Evolutionary conservation across 345 rosid species (phyloP).

Genomic region (Salix dunnii): DNA sequence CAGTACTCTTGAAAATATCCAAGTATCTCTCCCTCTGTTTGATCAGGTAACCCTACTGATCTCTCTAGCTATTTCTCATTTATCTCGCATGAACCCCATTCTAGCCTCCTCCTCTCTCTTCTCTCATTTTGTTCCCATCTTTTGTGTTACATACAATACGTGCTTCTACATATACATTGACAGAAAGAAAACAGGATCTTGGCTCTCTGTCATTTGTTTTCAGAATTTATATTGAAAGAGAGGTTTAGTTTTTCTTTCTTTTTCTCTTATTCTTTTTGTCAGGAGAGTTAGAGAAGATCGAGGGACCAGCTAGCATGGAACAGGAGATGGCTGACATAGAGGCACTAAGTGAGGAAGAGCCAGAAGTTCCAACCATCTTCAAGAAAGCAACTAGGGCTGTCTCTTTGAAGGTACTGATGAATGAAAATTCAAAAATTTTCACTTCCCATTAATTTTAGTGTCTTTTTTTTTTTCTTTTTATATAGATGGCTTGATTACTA

Average conservation of each 20-base stretch:
- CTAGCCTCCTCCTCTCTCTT: neutral
- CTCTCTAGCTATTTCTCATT: neutral
- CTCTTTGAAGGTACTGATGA: conserved; percentile 37
- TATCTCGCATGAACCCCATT: conserved; percentile 8
- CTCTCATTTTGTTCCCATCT: neutral
- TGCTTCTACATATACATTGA: neutral
- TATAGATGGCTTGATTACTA: neutral
- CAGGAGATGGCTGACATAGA: conserved; percentile 25
- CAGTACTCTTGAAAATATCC: neutral
- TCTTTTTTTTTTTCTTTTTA: neutral
- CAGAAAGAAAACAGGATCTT: neutral
- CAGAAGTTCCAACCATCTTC: conserved; percentile 27
- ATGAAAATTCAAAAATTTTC: neutral
- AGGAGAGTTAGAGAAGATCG: neutral
- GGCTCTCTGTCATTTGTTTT: neutral
- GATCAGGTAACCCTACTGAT: neutral
- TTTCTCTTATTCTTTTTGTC: neutral
- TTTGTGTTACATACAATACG: neutral
- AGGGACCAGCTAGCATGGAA: neutral
- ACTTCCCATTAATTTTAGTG: neutral
- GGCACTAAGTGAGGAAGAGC: conserved; percentile 12
- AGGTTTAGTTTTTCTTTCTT: neutral
- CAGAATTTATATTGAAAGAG: neutral
- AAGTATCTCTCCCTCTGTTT: neutral
- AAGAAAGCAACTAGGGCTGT: conserved; percentile 34